Percentiles rank a stretch among this genome's conserved stretches.
Evolutionary conservation across 257 asterid species (phyloP).

Genomic region (Orobanche coerulescens): DNA sequence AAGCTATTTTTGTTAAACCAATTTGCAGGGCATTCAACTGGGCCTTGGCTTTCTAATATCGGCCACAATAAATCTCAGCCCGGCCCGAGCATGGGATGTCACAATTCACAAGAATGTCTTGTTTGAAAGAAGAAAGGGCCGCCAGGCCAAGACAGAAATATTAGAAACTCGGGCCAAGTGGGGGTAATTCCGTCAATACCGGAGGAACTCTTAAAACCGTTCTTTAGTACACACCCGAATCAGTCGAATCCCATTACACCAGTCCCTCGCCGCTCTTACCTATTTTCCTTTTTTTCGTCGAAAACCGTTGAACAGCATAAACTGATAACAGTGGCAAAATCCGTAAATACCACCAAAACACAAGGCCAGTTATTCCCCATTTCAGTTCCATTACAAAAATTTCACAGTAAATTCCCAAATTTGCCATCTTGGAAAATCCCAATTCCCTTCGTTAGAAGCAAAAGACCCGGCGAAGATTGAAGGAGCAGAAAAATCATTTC

Average conservation of each 20-base stretch:
- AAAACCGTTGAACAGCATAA: constrained; percentile 27
- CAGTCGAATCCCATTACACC: constrained; percentile 15
- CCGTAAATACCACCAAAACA: constrained; percentile 23
- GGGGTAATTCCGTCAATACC: constrained; percentile 1
- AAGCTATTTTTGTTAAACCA: too few relatives aligned
- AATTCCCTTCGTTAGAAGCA: constrained; percentile 30
- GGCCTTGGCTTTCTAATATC: too few relatives aligned
- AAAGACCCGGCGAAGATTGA: constrained; percentile 27
- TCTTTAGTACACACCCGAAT: neutral
- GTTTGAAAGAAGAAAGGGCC: too few relatives aligned
- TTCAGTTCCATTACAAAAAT: too few relatives aligned
- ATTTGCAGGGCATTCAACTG: too few relatives aligned
- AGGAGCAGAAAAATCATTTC: constrained; percentile 8
- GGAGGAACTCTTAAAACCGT: neutral
- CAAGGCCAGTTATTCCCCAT: constrained; percentile 23
- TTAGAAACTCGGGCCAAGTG: too few relatives aligned
- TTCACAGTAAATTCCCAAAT: constrained; percentile 32
- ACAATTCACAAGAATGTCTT: too few relatives aligned
- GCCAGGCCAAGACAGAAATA: too few relatives aligned
- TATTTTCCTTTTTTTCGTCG: constrained; percentile 10
- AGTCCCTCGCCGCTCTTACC: constrained; percentile 30
- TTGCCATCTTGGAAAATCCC: constrained; percentile 31
- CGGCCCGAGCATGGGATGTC: too few relatives aligned
- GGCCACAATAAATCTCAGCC: too few relatives aligned
- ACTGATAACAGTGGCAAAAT: constrained; percentile 35